These are phyloP conservation scores for Thozetella sp. DNA, from an alignment of 495 filamentous ascomycete genomes.

Conservation along the genomic window DNA sequence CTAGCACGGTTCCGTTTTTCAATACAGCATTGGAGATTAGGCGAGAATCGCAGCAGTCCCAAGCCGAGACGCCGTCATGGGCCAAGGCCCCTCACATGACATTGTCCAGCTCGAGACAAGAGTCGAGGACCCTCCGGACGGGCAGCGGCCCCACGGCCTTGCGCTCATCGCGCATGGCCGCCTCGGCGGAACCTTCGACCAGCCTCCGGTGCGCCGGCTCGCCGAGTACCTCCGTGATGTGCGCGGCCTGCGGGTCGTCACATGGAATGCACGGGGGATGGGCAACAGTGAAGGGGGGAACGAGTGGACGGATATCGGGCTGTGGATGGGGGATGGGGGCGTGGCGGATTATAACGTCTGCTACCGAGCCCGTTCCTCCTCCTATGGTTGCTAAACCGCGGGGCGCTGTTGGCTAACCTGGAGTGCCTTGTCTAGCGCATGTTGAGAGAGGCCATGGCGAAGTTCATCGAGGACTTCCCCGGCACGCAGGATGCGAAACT, in stretches of 20 bases:
- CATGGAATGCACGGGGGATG: constrained; percentile 75
- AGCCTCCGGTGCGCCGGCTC: constrained; percentile 18
- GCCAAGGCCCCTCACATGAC: constrained; percentile 15
- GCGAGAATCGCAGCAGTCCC: no score
- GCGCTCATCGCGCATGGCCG: constrained; percentile 19
- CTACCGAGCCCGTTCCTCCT: no score
- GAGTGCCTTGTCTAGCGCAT: constrained; percentile 17
- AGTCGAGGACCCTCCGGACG: constrained; percentile 16
- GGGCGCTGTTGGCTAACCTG: no score
- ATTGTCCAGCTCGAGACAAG: constrained; percentile 22
- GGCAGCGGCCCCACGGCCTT: constrained; percentile 11
- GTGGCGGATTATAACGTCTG: constrained; percentile 18
- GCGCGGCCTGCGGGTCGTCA: constrained; percentile 59
- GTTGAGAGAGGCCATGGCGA: constrained; percentile 17
- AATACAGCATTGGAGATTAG: no score
- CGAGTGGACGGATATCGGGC: constrained; percentile 59
- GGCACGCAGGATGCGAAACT: constrained; percentile 1
- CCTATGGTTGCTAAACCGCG: no score
- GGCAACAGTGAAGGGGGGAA: constrained; percentile 69
- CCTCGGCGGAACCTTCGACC: constrained; percentile 16
- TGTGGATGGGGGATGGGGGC: constrained; percentile 15
- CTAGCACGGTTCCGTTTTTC: no score
- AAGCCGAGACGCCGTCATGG: no score
- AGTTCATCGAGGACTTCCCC: constrained; percentile 16
- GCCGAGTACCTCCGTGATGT: constrained; percentile 18